Conservation (phyloP, 2,329 filamentous ascomycete species). For the Colletotrichum sp. region DNA sequence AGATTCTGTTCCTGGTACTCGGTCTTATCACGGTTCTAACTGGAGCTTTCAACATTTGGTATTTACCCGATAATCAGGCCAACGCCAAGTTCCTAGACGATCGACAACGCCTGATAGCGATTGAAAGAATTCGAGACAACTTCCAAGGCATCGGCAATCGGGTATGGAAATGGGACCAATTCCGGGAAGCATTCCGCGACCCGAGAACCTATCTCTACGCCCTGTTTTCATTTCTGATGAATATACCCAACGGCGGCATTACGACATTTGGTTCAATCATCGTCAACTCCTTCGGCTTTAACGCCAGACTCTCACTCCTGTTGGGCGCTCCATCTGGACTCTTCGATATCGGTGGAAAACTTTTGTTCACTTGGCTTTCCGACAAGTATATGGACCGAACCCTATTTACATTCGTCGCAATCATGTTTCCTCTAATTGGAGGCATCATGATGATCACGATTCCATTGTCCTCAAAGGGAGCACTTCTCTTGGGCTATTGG, state of each 20-base stretch:
- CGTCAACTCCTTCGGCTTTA: conserved; percentile 24
- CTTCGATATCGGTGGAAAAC: conserved; percentile 22
- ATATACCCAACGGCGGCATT: conserved; percentile 26
- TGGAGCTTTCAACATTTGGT: conserved; percentile 22
- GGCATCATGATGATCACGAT: conserved; percentile 32
- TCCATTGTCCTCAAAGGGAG: conserved; percentile 26
- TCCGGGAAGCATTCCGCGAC: conserved; percentile 49
- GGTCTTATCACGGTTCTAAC: conserved; percentile 29
- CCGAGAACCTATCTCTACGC: conserved; percentile 60
- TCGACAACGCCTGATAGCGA: conserved; percentile 56
- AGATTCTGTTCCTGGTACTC: conserved; percentile 30
- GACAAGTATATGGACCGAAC: conserved; percentile 28
- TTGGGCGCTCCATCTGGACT: conserved; percentile 24
- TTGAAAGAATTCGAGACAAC: conserved; percentile 54
- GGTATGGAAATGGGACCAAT: conserved; percentile 49
- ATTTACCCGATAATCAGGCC: conserved; percentile 60
- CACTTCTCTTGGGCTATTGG: conserved; percentile 26
- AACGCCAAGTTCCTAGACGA: conserved; percentile 62
- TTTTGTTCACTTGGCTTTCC: conserved; percentile 29
- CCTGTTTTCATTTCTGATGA: conserved; percentile 42
- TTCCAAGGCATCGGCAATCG: conserved; percentile 55
- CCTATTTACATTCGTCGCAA: conserved; percentile 27
- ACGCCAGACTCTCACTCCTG: not conserved
- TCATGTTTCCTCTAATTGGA: conserved; percentile 29
- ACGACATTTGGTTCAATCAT: conserved; percentile 22